These are phyloP conservation scores for Cucumis variabilis DNA, from an alignment of 331 rosid species.

Conservation along the genomic window DNA sequence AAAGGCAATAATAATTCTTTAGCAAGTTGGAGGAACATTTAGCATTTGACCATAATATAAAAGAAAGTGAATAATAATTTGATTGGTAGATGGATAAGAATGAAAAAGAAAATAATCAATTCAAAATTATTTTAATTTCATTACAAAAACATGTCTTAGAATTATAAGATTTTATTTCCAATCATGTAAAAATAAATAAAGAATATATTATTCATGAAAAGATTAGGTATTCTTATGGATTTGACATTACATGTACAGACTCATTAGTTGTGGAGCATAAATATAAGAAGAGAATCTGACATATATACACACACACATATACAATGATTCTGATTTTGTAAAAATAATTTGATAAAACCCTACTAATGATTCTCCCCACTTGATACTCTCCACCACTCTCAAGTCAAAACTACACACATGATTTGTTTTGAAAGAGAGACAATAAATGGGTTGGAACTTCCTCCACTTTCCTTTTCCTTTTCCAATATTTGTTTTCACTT, in stretches of 20 bases:
- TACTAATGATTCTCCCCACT: not conserved
- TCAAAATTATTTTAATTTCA: not conserved
- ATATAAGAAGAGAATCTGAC: not conserved
- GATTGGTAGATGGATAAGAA: conserved; percentile 11
- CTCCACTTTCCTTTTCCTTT: too few relatives aligned
- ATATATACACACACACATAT: too few relatives aligned
- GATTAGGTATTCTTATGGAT: not conserved
- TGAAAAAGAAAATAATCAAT: not conserved
- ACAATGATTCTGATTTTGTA: not conserved
- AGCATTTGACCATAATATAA: not conserved
- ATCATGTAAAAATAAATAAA: not conserved
- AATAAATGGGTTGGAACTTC: too few relatives aligned
- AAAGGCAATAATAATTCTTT: not conserved
- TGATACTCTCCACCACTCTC: not conserved
- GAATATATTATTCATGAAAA: not conserved
- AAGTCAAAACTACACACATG: not conserved
- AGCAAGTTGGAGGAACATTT: conserved; percentile 6
- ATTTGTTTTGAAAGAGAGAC: not conserved
- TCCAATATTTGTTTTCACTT: too few relatives aligned
- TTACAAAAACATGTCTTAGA: not conserved
- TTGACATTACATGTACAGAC: not conserved
- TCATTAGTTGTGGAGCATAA: conserved; percentile 1
- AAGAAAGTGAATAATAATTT: conserved; percentile 13
- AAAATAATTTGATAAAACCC: not conserved
- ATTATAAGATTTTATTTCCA: not conserved